Evolutionary conservation across 1,284 basidiomycete genomes (phyloP).

Genomic region (Hemileia vastatrix): DNA sequence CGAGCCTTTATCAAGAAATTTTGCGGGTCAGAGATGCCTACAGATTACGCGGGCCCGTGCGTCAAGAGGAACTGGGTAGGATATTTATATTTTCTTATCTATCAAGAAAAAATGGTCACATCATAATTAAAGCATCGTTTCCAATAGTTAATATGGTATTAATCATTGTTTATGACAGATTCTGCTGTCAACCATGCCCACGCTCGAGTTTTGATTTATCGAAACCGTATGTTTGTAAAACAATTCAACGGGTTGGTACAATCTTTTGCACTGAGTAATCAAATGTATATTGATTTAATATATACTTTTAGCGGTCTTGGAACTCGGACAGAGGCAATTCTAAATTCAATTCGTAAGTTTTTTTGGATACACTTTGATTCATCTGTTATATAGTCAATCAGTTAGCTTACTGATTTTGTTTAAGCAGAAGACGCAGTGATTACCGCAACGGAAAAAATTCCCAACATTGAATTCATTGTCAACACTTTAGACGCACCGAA

Average conservation of each 20-base stretch:
- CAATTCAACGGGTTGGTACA: slow-evolving; percentile 11
- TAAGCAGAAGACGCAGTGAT: slow-evolving; percentile 32
- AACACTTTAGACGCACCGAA: slow-evolving; percentile 29
- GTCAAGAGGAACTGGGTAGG: slow-evolving; percentile 11
- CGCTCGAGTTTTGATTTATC: slow-evolving; percentile 37
- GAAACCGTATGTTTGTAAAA: slow-evolving; percentile 29
- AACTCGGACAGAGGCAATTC: slow-evolving; percentile 9
- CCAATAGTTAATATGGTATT: too few species aligned
- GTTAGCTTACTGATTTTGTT: slow-evolving; percentile 33
- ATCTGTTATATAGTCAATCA: slow-evolving; percentile 34
- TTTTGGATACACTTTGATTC: too few species aligned
- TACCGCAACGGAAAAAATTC: slow-evolving; percentile 32
- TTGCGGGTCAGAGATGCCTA: slow-evolving; percentile 4
- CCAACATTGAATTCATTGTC: slow-evolving; percentile 41
- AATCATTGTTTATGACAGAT: too few species aligned
- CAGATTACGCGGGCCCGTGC: neutral
- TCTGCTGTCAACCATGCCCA: slow-evolving; percentile 26
- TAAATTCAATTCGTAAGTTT: slow-evolving; percentile 19
- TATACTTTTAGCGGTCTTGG: slow-evolving; percentile 1
- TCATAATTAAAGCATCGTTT: too few species aligned
- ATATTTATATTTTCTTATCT: neutral
- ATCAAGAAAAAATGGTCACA: too few species aligned
- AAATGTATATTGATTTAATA: neutral
- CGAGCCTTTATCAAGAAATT: slow-evolving; percentile 13
- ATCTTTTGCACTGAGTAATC: too few species aligned